These are phyloP conservation scores for Miscanthus sacchariflorus DNA, from an alignment of 202 grass and related monocot species.

Conservation along the genomic window DNA sequence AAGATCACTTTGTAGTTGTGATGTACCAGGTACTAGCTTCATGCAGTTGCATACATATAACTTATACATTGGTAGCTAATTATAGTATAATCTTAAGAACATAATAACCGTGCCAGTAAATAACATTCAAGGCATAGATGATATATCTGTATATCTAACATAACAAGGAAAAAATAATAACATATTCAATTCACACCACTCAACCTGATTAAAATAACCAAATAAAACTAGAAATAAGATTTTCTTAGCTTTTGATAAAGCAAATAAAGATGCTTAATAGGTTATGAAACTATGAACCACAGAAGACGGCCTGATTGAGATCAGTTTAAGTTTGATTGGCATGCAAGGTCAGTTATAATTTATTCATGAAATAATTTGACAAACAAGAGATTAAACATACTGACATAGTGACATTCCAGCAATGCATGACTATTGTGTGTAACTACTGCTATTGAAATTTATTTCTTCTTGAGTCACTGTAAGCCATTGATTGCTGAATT, in stretches of 20 bases:
- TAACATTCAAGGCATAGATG: slow-evolving; percentile 1
- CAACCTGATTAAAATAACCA: not conserved
- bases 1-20: not conserved
- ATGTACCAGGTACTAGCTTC: slow-evolving; percentile 7
- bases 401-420: not conserved
- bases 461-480: not conserved
- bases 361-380: not conserved
- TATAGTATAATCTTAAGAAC: not conserved
- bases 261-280: not conserved
- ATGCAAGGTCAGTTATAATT: not conserved
- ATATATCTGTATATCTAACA: not conserved
- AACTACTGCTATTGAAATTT: not conserved
- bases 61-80: not conserved
- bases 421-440: not conserved
- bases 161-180: not conserved
- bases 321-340: not conserved
- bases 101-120: not conserved
- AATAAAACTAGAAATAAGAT: slow-evolving; percentile 10
- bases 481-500: not conserved
- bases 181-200: not conserved
- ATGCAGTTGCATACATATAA: not conserved
- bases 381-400: slow-evolving; percentile 6
- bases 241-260: not conserved
- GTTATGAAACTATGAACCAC: slow-evolving; percentile 10
- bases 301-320: not conserved